Base-by-base conservation (phyloP, 805 yeast genomes). In the Saccharomycopsis capsularis region DNA sequence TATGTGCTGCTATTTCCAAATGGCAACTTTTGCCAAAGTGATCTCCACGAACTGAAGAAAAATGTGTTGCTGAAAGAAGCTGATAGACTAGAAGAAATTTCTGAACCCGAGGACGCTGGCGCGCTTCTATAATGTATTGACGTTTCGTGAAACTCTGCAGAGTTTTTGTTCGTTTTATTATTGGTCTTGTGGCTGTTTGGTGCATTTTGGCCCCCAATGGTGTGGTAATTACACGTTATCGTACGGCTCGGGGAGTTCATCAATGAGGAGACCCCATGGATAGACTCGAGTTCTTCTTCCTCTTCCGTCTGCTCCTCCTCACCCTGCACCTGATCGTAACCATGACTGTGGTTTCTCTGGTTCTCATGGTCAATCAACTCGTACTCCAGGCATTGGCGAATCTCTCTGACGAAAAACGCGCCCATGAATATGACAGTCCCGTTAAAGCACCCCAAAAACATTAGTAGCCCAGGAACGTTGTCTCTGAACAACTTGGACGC, bases 381-480 rank as follows among this genome's bases (percentile, higher is more conserved):
- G 15, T 37, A 48, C 16, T 37, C 25, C 5, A 13, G 23, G n/a
- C n/a, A n/a, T n/a, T n/a, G n/a, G 16, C 27, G 39, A 22, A 41
- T 67, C 68, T 56, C 63, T 47, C 58, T 64, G 18, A 77, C 66
- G 53, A 76, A 76, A 53, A 70, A 68, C 13, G 70, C 65, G 2
- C 80, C 77, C 11, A 63, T 6, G 30, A 75, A 70, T 0, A 75
- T 69, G 0, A 68, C 58, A 0, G 63, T 30, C 2, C 81, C 82
- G 46, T 87, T 75, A 42, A 69, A 70, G 1, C 74, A 50, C 0
- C 81, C 65, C 52, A 85, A 70, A 59, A 83, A 83, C 46, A 61
- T 60, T 40, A 85, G 67, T 1, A 83, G 68, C 0, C 76, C 78
- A 4, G 70, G 74, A 1, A 85, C 73, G 54, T 82, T 63, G 29